phyloP scores from a whole-genome alignment of 176 grass and related monocot species.

The Rhipidocladum racemiflorum region DNA sequence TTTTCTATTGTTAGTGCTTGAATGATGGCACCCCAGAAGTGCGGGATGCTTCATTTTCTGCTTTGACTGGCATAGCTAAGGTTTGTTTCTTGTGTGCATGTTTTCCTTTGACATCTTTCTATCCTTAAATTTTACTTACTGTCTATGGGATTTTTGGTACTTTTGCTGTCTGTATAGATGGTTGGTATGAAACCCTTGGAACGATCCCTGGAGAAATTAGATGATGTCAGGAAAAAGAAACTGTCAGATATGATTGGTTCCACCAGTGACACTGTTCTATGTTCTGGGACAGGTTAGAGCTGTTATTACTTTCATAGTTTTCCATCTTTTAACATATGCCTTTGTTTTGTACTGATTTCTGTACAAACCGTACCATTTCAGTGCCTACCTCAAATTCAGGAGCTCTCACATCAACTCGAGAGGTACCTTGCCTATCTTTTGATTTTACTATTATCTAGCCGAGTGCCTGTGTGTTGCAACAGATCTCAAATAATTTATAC shows the following conservation, averaged over 20 bases:
- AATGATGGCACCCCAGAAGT: slow-evolving; percentile 98
- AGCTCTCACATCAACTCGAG: slow-evolving; percentile 46
- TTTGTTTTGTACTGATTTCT: slow-evolving; percentile 12
- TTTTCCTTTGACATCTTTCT: background rate
- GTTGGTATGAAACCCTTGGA: slow-evolving; percentile 99
- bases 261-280: slow-evolving; percentile 41
- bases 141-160: slow-evolving; percentile 8
- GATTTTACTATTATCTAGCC: background rate
- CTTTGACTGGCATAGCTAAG: slow-evolving; percentile 88
- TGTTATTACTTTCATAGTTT: background rate
- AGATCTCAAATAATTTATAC: background rate
- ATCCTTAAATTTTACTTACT: background rate
- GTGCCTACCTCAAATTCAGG: slow-evolving; percentile 46
- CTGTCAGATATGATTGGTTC: slow-evolving; percentile 96
- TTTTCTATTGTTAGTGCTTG: slow-evolving; percentile 62
- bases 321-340: background rate
- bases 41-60: slow-evolving; percentile 83
- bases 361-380: slow-evolving; percentile 29
- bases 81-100: slow-evolving; percentile 35
- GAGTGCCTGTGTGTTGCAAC: background rate
- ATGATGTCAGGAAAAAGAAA: slow-evolving; percentile 98
- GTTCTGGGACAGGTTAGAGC: slow-evolving; percentile 62
- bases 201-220: slow-evolving; percentile 89
- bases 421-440: slow-evolving; percentile 51
- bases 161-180: slow-evolving; percentile 60